Conservation (phyloP, 495 filamentous ascomycete species). For the Xylaria venustula region DNA sequence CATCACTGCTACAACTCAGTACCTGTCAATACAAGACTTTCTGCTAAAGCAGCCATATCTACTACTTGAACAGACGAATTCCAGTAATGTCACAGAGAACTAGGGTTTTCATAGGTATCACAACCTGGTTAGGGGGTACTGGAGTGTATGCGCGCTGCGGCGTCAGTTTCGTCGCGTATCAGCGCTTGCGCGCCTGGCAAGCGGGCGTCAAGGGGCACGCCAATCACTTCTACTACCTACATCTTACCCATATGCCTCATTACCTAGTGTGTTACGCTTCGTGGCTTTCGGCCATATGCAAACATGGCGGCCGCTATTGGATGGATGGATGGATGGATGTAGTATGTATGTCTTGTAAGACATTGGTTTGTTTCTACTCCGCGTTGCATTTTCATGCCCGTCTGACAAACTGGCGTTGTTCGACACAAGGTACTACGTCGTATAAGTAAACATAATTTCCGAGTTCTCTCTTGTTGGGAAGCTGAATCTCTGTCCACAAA, state of each 20-base stretch:
- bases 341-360: not conserved
- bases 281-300: not conserved
- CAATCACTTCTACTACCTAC: not conserved
- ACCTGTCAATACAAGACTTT: too few species aligned
- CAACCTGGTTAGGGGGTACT: not conserved
- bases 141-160: not conserved
- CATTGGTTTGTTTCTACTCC: not conserved
- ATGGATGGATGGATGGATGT: too few species aligned
- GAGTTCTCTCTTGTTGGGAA: too few species aligned
- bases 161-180: not conserved
- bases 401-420: not conserved
- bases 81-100: not conserved
- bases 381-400: not conserved
- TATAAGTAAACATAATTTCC: too few species aligned
- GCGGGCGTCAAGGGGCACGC: conserved; percentile 6
- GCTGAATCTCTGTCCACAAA: too few species aligned
- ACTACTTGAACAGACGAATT: not conserved
- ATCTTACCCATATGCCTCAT: not conserved
- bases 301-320: too few species aligned
- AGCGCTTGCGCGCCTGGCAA: conserved; percentile 2
- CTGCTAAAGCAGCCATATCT: too few species aligned
- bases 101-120: too few species aligned
- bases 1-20: too few species aligned
- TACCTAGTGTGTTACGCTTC: not conserved
- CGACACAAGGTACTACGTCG: too few species aligned